Evolutionary conservation across 208 protist species (phyloP).

Genomic region (Blechomonas ayalai): DNA sequence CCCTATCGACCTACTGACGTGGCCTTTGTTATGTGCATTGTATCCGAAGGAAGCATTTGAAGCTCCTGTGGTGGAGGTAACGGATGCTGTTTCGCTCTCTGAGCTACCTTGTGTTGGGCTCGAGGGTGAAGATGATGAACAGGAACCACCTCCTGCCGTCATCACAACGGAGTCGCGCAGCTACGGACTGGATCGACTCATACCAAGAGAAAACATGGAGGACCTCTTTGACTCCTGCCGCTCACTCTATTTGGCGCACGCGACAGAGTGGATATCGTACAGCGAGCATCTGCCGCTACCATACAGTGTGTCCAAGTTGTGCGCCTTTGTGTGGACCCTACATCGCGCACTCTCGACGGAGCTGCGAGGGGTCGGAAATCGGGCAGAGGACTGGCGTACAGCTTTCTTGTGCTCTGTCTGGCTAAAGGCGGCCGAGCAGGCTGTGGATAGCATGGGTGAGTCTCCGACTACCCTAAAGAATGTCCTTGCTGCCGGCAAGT

Average conservation of each 20-base stretch:
- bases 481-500: constrained; percentile 35
- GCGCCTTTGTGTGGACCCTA: constrained; percentile 44
- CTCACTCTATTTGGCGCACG: constrained; percentile 29
- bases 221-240: constrained; percentile 36
- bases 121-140: constrained; percentile 23
- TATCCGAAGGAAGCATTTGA: constrained; percentile 1
- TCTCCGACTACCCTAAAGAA: constrained; percentile 23
- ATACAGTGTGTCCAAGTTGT: constrained; percentile 18
- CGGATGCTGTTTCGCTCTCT: background rate
- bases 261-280: constrained; percentile 10
- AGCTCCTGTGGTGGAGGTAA: background rate
- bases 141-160: constrained; percentile 19
- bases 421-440: constrained; percentile 41
- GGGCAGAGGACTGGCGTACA: constrained; percentile 25
- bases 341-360: constrained; percentile 35
- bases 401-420: constrained; percentile 47
- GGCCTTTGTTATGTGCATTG: constrained; percentile 26
- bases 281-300: constrained; percentile 11
- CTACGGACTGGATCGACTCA: constrained; percentile 33
- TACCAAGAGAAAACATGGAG: constrained; percentile 22
- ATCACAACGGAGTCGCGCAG: constrained; percentile 17
- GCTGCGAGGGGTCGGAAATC: constrained; percentile 22
- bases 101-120: background rate
- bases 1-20: constrained; percentile 32
- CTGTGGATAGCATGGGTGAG: constrained; percentile 8